Evolutionary conservation across 202 grass and related monocot species (phyloP).

Genomic region (Elaeis oleifera): DNA sequence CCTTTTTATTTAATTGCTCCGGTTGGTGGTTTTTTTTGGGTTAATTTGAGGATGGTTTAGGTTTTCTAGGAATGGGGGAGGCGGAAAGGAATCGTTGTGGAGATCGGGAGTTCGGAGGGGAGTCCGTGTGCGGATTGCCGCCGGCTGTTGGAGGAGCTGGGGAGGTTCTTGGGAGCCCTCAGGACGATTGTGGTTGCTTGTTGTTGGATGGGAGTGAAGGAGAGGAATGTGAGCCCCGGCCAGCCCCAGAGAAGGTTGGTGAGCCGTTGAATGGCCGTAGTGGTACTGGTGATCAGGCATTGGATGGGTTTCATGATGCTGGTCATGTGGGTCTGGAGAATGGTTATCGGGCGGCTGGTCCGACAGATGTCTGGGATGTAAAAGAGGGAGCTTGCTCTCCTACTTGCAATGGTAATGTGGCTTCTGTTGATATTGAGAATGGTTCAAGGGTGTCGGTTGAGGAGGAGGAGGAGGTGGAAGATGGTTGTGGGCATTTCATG

Average conservation of each 20-base stretch:
- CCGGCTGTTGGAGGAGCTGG: no score
- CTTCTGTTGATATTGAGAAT: conserved; percentile 1
- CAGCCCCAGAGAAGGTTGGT: no score
- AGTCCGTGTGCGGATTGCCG: neutral
- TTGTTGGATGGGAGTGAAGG: no score
- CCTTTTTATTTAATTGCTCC: neutral
- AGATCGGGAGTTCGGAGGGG: neutral
- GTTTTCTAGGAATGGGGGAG: conserved; percentile 7
- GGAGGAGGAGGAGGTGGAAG: conserved; percentile 3
- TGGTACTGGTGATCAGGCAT: neutral
- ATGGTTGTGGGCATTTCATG: neutral
- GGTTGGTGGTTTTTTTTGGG: neutral
- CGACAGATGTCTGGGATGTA: no score
- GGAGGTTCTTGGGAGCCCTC: no score
- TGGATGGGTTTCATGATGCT: no score
- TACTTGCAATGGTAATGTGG: neutral
- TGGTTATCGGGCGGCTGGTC: no score
- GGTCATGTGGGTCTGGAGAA: no score
- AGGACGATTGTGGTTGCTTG: no score
- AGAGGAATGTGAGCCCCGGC: no score
- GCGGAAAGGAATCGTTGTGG: neutral
- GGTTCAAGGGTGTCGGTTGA: neutral
- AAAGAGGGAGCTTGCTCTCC: neutral
- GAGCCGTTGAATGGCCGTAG: neutral
- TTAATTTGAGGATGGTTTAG: conserved; percentile 2